These are phyloP conservation scores for Rosa hybrid DNA, from an alignment of 331 rosid genomes.

Conservation along the genomic window DNA sequence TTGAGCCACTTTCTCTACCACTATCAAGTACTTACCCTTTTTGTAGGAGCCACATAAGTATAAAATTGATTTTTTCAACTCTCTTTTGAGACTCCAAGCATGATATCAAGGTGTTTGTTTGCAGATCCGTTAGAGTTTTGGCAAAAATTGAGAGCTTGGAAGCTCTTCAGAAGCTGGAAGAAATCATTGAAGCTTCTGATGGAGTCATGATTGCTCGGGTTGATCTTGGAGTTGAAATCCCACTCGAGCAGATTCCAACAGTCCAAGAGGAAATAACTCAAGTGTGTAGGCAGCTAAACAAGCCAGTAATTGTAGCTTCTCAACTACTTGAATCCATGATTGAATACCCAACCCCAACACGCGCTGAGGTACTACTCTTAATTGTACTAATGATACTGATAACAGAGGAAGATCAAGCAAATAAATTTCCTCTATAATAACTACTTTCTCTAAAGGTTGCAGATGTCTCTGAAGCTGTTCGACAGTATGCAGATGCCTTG, in stretches of 20 bases:
- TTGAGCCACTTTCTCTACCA: background rate
- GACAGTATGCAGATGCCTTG: conserved; percentile 86
- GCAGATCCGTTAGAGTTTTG: conserved; percentile 63
- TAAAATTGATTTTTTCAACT: background rate
- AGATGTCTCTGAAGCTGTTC: conserved; percentile 87
- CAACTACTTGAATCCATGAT: conserved; percentile 95
- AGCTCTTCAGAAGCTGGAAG: conserved; percentile 68
- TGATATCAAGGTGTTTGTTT: conserved; percentile 10
- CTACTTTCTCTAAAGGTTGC: conserved; percentile 69
- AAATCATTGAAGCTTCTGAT: conserved; percentile 75
- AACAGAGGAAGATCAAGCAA: background rate
- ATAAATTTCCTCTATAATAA: background rate
- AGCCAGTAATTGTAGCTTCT: conserved; percentile 92
- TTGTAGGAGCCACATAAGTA: background rate
- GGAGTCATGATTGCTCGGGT: conserved; percentile 96
- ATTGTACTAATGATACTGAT: background rate
- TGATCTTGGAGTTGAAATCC: conserved; percentile 91
- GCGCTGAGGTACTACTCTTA: conserved; percentile 67
- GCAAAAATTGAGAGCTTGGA: conserved; percentile 92
- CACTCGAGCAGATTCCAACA: conserved; percentile 83
- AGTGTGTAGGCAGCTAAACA: conserved; percentile 77
- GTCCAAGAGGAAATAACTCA: conserved; percentile 68
- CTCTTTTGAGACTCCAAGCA: background rate
- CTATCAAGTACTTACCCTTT: background rate
- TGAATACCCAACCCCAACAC: conserved; percentile 95